These are phyloP conservation scores for Climacium dendroides DNA, from an alignment of 225 moss, liverwort and hornwort genomes.

Conservation along the genomic window DNA sequence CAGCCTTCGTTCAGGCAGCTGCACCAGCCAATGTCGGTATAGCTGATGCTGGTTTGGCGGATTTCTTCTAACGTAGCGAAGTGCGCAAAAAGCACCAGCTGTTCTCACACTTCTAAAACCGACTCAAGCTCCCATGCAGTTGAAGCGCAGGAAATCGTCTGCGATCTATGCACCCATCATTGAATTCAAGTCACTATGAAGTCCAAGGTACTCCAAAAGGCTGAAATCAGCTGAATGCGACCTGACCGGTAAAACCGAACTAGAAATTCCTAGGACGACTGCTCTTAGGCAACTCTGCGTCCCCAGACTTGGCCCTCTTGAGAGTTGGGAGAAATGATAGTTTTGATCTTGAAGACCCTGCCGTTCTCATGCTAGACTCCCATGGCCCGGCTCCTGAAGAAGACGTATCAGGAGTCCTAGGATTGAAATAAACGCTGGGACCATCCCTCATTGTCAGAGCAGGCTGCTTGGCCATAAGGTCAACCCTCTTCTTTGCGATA, in stretches of 20 bases:
- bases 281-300: background rate
- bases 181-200: background rate
- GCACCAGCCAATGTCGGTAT: background rate
- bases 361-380: background rate
- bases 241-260: background rate
- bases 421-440: background rate
- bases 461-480: background rate
- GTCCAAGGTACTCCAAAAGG: background rate
- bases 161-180: background rate
- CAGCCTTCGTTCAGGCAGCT: background rate
- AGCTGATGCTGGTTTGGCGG: background rate
- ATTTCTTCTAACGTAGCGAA: background rate
- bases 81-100: background rate
- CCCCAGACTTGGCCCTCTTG: conserved; percentile 20
- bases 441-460: background rate
- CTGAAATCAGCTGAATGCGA: background rate
- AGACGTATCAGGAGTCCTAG: conserved; percentile 20
- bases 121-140: background rate
- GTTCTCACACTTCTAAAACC: background rate
- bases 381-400: conserved; percentile 8
- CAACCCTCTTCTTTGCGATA: conserved; percentile 21
- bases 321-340: background rate
- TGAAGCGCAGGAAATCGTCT: background rate
- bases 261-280: conserved; percentile 6
- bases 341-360: conserved; percentile 2